Percentiles rank a stretch among this genome's conserved stretches.
Evolutionary conservation across 345 rosid genomes (phyloP).

Genomic region (Cardamine occulta): DNA sequence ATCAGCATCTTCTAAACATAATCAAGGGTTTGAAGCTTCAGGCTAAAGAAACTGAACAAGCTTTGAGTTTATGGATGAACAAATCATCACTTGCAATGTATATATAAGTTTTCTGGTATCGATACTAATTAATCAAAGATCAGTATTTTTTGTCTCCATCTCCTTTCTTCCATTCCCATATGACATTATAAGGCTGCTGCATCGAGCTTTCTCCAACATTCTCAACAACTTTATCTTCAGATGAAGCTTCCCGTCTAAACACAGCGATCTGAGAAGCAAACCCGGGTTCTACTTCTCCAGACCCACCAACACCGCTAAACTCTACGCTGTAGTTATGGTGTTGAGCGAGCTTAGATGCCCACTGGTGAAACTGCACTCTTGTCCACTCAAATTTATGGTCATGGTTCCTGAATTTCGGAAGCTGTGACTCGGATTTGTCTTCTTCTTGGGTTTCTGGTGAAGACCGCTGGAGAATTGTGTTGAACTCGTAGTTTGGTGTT

Average conservation of each 20-base stretch:
- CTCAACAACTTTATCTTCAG: background rate
- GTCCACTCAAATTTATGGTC: conserved; percentile 99
- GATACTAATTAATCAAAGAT: conserved; percentile 1
- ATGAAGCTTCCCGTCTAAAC: conserved; percentile 48
- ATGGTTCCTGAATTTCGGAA: conserved; percentile 79
- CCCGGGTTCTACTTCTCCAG: conserved; percentile 71
- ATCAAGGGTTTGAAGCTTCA: too few relatives aligned
- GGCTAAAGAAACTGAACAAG: too few relatives aligned
- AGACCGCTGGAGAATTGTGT: conserved; percentile 71
- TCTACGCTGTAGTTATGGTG: conserved; percentile 69
- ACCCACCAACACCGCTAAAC: conserved; percentile 92
- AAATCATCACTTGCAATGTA: too few relatives aligned
- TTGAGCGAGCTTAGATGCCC: conserved; percentile 70
- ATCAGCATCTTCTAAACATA: too few relatives aligned
- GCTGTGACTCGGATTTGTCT: conserved; percentile 52
- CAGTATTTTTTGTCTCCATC: conserved; percentile 10
- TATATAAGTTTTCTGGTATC: background rate
- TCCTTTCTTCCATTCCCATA: conserved; percentile 80
- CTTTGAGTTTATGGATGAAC: too few relatives aligned
- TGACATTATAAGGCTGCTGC: conserved; percentile 50
- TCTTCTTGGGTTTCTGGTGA: conserved; percentile 56
- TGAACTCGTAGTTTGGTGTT: conserved; percentile 95
- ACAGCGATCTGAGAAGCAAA: conserved; percentile 93
- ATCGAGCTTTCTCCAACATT: conserved; percentile 2
- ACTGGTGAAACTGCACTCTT: conserved; percentile 70